Conservation (phyloP, 1,284 basidiomycete species). For the Coniferiporia sulphurascens region DNA sequence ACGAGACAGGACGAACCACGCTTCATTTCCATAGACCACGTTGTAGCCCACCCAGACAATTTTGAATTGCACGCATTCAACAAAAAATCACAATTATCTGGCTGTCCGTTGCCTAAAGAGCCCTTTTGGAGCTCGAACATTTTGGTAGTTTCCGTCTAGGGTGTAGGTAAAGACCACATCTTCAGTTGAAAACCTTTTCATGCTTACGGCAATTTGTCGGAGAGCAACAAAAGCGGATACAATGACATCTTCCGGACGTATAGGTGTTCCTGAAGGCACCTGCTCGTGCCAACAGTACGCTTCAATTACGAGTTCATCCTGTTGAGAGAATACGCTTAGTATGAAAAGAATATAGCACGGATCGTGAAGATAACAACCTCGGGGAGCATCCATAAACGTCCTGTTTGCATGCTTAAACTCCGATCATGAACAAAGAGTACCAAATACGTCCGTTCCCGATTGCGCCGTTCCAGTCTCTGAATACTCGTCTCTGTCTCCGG, state of each 20-base stretch:
- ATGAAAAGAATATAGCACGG: background rate
- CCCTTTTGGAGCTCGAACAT: conserved; percentile 57
- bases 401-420: conserved; percentile 77
- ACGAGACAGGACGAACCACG: conserved; percentile 41
- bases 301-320: conserved; percentile 65
- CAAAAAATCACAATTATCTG: conserved; percentile 63
- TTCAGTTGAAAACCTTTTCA: too few relatives aligned
- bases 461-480: conserved; percentile 67
- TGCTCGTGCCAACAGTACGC: conserved; percentile 65
- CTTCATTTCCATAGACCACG: conserved; percentile 66
- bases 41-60: conserved; percentile 62
- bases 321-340: conserved; percentile 13
- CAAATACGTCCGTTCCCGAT: conserved; percentile 77
- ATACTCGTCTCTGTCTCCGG: conserved; percentile 55
- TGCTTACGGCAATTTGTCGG: conserved; percentile 64
- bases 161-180: conserved; percentile 9
- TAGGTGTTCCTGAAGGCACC: conserved; percentile 35
- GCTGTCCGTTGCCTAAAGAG: conserved; percentile 36
- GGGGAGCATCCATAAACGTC: conserved; percentile 78
- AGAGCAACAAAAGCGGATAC: conserved; percentile 70
- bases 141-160: conserved; percentile 70
- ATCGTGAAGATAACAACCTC: conserved; percentile 36
- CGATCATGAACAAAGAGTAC: conserved; percentile 81
- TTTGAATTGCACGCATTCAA: conserved; percentile 66
- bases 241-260: conserved; percentile 74